phyloP scores from a whole-genome alignment of 768 basidiomycete genomes.

The Harrya chromipes region DNA sequence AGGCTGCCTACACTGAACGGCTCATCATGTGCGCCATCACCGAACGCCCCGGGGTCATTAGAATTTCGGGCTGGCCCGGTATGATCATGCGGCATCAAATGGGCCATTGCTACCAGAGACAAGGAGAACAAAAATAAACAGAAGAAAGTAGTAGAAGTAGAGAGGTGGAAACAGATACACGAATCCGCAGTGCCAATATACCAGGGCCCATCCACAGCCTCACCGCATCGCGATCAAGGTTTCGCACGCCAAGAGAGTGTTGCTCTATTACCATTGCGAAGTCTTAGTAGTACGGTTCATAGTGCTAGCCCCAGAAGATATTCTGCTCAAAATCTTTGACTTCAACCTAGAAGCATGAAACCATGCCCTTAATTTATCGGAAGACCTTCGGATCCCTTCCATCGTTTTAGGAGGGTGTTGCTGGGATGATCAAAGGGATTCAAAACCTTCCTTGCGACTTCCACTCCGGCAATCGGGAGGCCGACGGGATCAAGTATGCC shows the following conservation, averaged over 20 bases:
- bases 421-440: slow-evolving; percentile 41
- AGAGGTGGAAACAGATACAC: not conserved
- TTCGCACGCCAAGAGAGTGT: slow-evolving; percentile 20
- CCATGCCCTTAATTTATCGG: slow-evolving; percentile 20
- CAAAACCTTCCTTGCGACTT: slow-evolving; percentile 38
- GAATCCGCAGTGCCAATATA: not conserved
- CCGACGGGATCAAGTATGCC: slow-evolving; percentile 32
- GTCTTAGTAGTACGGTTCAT: too few relatives aligned
- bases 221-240: not conserved
- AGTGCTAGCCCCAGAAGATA: too few relatives aligned
- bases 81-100: slow-evolving; percentile 8
- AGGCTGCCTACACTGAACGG: slow-evolving; percentile 17
- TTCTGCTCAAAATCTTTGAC: too few relatives aligned
- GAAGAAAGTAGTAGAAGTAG: not conserved
- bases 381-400: slow-evolving; percentile 38
- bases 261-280: too few relatives aligned
- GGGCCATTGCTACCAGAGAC: slow-evolving; percentile 27
- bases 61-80: slow-evolving; percentile 9
- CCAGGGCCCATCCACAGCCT: not conserved
- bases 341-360: too few relatives aligned
- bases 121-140: slow-evolving; percentile 12
- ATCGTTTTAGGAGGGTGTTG: slow-evolving; percentile 35
- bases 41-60: slow-evolving; percentile 29
- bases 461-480: slow-evolving; percentile 40
- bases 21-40: slow-evolving; percentile 21